Percentiles rank a stretch among this genome's conserved stretches.
Conservation (phyloP, 2,329 filamentous ascomycete species). For the Pestalotiopsis fici region DNA sequence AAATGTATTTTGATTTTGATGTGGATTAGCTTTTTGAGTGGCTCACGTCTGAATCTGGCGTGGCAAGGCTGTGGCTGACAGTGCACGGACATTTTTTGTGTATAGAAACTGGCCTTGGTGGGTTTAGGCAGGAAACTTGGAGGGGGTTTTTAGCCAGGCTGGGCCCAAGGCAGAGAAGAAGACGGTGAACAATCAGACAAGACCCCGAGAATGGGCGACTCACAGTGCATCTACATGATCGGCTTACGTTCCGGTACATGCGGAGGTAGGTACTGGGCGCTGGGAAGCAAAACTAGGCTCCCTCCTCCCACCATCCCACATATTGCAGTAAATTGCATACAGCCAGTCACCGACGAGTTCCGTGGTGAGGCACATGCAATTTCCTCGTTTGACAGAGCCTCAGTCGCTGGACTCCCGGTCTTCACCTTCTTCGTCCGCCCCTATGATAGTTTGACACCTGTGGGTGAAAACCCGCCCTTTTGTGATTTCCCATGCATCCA, state of each 20-base stretch:
- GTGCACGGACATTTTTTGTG: no score
- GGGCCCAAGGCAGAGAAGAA: neutral
- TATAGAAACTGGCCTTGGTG: no score
- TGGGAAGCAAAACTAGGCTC: neutral
- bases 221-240: neutral
- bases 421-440: neutral
- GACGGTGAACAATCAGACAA: constrained; percentile 1
- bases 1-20: no score
- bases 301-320: neutral
- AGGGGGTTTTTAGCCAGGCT: no score
- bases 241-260: neutral
- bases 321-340: neutral
- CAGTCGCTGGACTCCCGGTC: neutral
- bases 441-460: no score
- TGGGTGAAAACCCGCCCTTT: no score
- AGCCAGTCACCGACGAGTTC: neutral
- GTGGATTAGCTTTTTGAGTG: no score
- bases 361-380: neutral
- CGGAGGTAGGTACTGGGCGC: neutral
- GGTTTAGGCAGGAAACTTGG: no score
- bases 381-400: neutral
- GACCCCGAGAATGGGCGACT: neutral
- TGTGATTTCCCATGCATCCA: no score
- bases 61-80: no score
- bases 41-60: no score